A percentile compares a stretch with the other conserved stretches of the same genome.
These are phyloP conservation scores for Ustilago shanxiensis DNA, from an alignment of 1,284 basidiomycete genomes.

Conservation along the genomic window DNA sequence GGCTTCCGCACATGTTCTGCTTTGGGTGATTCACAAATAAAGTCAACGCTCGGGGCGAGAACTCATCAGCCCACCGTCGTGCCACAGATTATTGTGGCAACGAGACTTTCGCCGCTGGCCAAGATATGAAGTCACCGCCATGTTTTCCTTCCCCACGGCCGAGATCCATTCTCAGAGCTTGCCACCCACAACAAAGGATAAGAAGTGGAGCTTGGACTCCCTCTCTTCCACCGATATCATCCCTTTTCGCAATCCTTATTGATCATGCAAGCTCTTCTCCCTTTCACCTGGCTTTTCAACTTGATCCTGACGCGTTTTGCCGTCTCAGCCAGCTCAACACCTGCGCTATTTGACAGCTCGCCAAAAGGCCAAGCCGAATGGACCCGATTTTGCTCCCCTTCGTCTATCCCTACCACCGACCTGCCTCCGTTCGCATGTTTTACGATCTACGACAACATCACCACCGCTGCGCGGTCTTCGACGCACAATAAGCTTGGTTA, in stretches of 20 bases:
- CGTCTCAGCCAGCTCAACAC: neutral
- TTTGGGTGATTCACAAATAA: too few relatives aligned
- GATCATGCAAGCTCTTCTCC: neutral
- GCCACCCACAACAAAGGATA: neutral
- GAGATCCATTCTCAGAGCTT: neutral
- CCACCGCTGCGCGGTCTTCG: constrained; percentile 15
- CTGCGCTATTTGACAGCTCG: constrained; percentile 20
- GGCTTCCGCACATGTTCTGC: too few relatives aligned
- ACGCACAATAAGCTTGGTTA: constrained; percentile 18
- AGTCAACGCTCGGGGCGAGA: too few relatives aligned
- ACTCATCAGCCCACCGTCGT: too few relatives aligned
- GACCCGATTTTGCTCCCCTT: constrained; percentile 13
- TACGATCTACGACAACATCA: constrained; percentile 24
- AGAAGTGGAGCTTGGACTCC: neutral
- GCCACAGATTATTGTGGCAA: too few relatives aligned
- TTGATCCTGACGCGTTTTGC: constrained; percentile 2
- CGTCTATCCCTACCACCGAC: neutral
- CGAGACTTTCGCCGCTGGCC: too few relatives aligned
- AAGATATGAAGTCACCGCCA: too few relatives aligned
- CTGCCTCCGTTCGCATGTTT: constrained; percentile 27
- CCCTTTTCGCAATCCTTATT: neutral
- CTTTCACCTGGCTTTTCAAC: constrained; percentile 1
- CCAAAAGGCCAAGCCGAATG: constrained; percentile 24
- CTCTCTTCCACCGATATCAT: constrained; percentile 1
- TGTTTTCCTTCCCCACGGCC: neutral